Conservation (phyloP, 305 asterid species). For the Fraxinus angustifolia region DNA sequence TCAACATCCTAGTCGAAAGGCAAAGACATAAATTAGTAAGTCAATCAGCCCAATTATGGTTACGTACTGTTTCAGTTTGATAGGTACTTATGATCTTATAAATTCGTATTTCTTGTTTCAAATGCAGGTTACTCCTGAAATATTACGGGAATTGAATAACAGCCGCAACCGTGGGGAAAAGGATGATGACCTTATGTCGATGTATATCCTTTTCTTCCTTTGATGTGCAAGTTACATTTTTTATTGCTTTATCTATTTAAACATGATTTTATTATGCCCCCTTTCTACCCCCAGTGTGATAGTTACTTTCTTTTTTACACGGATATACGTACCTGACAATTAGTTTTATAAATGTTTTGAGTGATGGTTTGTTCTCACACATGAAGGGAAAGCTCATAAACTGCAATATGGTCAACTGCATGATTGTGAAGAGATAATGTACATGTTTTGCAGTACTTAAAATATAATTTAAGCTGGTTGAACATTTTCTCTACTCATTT, state of each 20-base stretch:
- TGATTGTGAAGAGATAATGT: neutral
- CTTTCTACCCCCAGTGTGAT: neutral
- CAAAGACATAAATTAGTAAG: constrained; percentile 83
- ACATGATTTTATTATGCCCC: constrained; percentile 7
- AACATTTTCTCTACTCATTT: neutral
- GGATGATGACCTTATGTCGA: constrained; percentile 65
- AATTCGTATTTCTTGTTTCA: constrained; percentile 11
- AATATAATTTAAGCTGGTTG: neutral
- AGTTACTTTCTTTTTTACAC: neutral
- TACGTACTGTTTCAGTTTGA: constrained; percentile 5
- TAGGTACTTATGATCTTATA: neutral
- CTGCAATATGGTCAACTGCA: neutral
- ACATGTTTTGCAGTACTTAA: neutral
- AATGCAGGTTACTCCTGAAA: constrained; percentile 87
- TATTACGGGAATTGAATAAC: constrained; percentile 74
- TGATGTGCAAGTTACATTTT: neutral
- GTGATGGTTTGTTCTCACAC: neutral
- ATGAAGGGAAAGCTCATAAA: neutral
- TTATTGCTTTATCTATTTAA: neutral
- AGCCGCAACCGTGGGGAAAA: constrained; percentile 93
- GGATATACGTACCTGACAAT: neutral
- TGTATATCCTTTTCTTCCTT: constrained; percentile 62
- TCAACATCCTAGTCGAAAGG: constrained; percentile 56
- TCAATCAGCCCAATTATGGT: constrained; percentile 7
- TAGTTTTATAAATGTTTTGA: neutral